Evolutionary conservation across 2,329 filamentous ascomycete genomes (phyloP), one percentile per base, ranked within the genome.

Genomic region (Venturia aucupariae): DNA sequence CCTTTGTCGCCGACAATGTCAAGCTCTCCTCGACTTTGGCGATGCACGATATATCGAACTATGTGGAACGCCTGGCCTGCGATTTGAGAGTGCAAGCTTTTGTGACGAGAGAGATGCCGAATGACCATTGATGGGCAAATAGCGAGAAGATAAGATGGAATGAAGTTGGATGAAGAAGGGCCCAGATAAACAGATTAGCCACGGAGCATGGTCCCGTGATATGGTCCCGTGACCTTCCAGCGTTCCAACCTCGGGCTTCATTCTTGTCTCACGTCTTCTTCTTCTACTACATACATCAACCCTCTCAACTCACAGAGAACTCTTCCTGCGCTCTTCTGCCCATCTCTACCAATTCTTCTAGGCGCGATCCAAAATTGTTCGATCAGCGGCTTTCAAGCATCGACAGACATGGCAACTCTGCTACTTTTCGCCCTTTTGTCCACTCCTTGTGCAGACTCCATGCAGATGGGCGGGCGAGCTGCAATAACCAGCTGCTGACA

Each of bases 1-100:
- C 70, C 67, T 35, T 55, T 15, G 27, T 55, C n/a, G 4, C 54
- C 55, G 8, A 55, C 32, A 35, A 22, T 61, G 22, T 59, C 38
- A 39, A 41, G n/a, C 17, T 64, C 41, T 17, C 63, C 51, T 17
- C 62, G 60, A 17, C 64, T 46, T 24, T 48, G 38, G n/a, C n/a
- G n/a, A n/a, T n/a, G n/a, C n/a, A n/a, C n/a, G n/a, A n/a, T n/a
- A n/a, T n/a, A n/a, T n/a, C n/a, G n/a, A n/a, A n/a, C n/a, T n/a
- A n/a, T n/a, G n/a, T n/a, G n/a, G n/a, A n/a, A n/a, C n/a, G n/a
- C n/a, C n/a, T n/a, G n/a, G n/a, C n/a, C n/a, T n/a, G n/a, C n/a
- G n/a, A n/a, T n/a, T n/a, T n/a, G n/a, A n/a, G n/a, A n/a, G n/a
- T n/a, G n/a, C n/a, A n/a, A n/a, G n/a, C n/a, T n/a, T n/a, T 27